A percentile compares a stretch with the other conserved stretches of the same genome.
Conservation (phyloP, 306 rosid genomes). For the Sicyos baderoa region DNA sequence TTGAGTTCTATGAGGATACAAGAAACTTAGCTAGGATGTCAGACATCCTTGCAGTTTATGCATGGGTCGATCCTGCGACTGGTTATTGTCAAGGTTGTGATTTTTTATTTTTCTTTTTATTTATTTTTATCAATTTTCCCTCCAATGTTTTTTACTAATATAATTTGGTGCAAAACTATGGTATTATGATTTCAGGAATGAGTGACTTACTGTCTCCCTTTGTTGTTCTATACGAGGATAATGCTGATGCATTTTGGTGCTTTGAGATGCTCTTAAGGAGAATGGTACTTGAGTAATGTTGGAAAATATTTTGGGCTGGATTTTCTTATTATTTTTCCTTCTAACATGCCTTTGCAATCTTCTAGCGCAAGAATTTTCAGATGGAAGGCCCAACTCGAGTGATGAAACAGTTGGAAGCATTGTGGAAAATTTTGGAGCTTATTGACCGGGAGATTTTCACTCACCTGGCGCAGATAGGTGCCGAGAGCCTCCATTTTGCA, state of each 20-base stretch:
- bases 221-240: conserved; percentile 82
- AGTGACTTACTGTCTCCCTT: conserved; percentile 97
- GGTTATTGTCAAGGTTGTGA: conserved; percentile 93
- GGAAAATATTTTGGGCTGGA: conserved; percentile 24
- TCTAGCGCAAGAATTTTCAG: conserved; percentile 81
- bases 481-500: conserved; percentile 95
- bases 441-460: conserved; percentile 66
- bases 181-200: conserved; percentile 65
- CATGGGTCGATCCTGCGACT: conserved; percentile 95
- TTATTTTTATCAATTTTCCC: conserved; percentile 15
- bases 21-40: conserved; percentile 96
- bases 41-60: conserved; percentile 94
- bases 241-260: conserved; percentile 99
- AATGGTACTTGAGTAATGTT: conserved; percentile 57
- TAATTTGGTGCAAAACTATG: conserved; percentile 22
- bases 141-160: conserved; percentile 9
- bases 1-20: conserved; percentile 73
- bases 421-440: conserved; percentile 78
- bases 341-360: conserved; percentile 25
- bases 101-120: neutral
- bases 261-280: conserved; percentile 97
- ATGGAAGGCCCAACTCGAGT: conserved; percentile 96
- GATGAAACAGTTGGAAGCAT: conserved; percentile 72
- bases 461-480: conserved; percentile 80
- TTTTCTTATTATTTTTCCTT: conserved; percentile 19